phyloP scores from a whole-genome alignment of 495 filamentous ascomycete genomes.

The Terfezia boudieri region DNA sequence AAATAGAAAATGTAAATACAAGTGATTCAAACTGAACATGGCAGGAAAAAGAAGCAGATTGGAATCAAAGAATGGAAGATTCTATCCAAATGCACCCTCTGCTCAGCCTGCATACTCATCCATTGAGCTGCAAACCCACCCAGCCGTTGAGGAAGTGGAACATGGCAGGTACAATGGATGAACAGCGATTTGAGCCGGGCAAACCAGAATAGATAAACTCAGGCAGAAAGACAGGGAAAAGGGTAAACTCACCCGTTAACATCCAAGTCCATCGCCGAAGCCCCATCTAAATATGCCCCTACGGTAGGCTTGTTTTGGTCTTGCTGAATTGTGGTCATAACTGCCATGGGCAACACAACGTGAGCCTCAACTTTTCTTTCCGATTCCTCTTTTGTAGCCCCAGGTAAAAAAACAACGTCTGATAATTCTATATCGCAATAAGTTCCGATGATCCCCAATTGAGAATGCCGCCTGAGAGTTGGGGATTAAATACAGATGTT shows the following conservation, averaged over 20 bases:
- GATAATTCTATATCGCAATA: too few relatives aligned
- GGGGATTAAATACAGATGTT: too few relatives aligned
- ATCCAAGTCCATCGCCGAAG: conserved; percentile 21
- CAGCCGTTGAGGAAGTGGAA: conserved; percentile 12
- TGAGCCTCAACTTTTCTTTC: too few relatives aligned
- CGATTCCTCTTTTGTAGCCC: background rate
- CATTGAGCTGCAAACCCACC: conserved; percentile 7
- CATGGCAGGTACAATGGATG: conserved; percentile 6
- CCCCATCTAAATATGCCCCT: conserved; percentile 17
- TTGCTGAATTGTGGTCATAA: conserved; percentile 19
- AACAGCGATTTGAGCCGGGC: conserved; percentile 5
- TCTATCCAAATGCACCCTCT: conserved; percentile 4
- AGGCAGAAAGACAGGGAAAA: conserved; percentile 19
- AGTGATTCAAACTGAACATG: background rate
- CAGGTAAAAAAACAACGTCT: too few relatives aligned
- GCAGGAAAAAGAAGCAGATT: background rate
- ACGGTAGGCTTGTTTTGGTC: conserved; percentile 14
- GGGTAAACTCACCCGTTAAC: conserved; percentile 21
- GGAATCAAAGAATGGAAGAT: background rate
- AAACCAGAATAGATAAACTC: conserved; percentile 18
- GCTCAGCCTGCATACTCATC: conserved; percentile 11
- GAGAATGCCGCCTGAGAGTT: too few relatives aligned
- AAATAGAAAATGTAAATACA: conserved; percentile 9
- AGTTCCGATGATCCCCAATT: too few relatives aligned
- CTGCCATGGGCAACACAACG: conserved; percentile 14